A percentile compares a stretch with the other conserved stretches of the same genome.
phyloP scores from a whole-genome alignment of 1,284 basidiomycete genomes.

The Macrocystidia cucumis region DNA sequence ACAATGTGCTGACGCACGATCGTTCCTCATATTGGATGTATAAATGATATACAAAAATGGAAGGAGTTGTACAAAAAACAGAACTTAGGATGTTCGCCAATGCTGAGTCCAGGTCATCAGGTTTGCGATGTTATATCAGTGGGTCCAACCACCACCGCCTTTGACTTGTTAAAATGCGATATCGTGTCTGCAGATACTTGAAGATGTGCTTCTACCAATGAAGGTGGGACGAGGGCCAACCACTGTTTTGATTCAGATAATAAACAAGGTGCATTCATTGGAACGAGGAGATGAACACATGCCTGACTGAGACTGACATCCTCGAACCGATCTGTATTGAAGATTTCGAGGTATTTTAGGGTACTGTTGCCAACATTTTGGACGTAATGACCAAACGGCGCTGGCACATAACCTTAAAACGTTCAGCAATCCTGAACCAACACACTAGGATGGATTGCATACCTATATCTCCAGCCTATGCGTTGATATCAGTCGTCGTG shows the following conservation, averaged over 20 bases:
- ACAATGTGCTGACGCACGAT: too few species aligned
- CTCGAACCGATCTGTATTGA: constrained; percentile 50
- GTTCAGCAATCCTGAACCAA: neutral
- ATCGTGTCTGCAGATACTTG: constrained; percentile 36
- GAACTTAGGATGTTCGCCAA: too few species aligned
- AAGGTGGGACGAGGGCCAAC: constrained; percentile 46
- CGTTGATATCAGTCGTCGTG: too few species aligned
- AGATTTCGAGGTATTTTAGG: constrained; percentile 53
- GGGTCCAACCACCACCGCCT: constrained; percentile 38
- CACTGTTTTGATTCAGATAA: constrained; percentile 41
- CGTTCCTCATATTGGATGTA: too few species aligned
- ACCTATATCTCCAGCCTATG: constrained; percentile 50
- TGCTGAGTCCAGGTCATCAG: too few species aligned
- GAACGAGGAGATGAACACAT: constrained; percentile 7
- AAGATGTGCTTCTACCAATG: constrained; percentile 48
- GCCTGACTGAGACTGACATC: constrained; percentile 60
- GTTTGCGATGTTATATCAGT: too few species aligned
- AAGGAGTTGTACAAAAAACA: too few species aligned
- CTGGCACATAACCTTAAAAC: constrained; percentile 44
- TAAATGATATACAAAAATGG: too few species aligned
- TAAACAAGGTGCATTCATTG: constrained; percentile 11
- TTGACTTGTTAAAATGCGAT: constrained; percentile 24
- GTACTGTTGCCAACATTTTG: constrained; percentile 63
- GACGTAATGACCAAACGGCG: constrained; percentile 50
- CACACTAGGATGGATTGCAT: constrained; percentile 40